Base-by-base conservation (phyloP, 1,139 yeast genomes). In the Geotrichum histeridarum region DNA sequence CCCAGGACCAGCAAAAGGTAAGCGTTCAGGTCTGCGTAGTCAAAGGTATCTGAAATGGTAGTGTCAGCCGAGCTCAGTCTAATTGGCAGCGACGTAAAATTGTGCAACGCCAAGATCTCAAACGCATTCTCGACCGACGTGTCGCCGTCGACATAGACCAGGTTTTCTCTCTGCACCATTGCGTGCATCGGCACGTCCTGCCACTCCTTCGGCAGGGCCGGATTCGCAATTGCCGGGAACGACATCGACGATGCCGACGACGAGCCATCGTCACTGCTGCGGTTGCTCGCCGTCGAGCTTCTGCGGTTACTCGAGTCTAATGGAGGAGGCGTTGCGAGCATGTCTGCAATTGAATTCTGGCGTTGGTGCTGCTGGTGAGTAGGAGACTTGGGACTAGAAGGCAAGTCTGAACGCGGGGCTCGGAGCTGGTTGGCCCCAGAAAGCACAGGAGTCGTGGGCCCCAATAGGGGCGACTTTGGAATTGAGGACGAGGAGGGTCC, bases 1-100 rank as follows among this genome's bases (percentile, higher is more conserved):
- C 89, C 87, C 76, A 87, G 76, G 22, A 88, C 86, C 59, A 88
- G 72, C 59, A 88, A 73, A 61, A 88, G 73, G 68, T 89, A 90
- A 8, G 97, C 84, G 65, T 88, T 90, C 69, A 93, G 77, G 70
- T 93, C 98, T 33, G 94, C 81, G 70, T 89, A 93, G 70, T 93
- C 98, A 70, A 93, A 93, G 0, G 96, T 86, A 57, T 67, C 66
- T 64, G 95, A 86, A 61, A 84, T 80, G 61, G 82, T 73, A 62
- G 81, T 85, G 37, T 60, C 51, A 12, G 57, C 65, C 3, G 60
- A 52, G 18, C 39, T 43, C 41, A 42, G 33, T 39, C 51, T 59
- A 67, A 93, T 95, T 0, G 98, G 98, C 54, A 93, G 74, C 38
- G 94, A 84, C 2, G 97, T 91, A 65, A 93, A 78, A 59, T 86